A percentile compares a stretch with the other conserved stretches of the same genome.
phyloP scores from a whole-genome alignment of 768 basidiomycete genomes.

The Hydnum rufescens region DNA sequence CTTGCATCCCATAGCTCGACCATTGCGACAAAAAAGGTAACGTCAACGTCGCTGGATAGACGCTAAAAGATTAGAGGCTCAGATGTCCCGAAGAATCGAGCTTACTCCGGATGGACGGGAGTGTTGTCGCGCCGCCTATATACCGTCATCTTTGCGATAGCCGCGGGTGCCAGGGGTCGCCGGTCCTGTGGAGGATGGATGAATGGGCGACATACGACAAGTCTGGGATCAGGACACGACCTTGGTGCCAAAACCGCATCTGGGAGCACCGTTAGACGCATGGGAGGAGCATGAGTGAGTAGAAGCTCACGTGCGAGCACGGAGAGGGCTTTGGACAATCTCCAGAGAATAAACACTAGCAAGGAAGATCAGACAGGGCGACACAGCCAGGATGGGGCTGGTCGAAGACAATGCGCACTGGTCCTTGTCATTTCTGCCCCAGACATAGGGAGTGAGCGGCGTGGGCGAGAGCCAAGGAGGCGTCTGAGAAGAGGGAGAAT shows the following conservation, averaged over 20 bases:
- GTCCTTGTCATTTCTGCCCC: too few species aligned
- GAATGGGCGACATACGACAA: not conserved
- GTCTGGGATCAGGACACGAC: constrained; percentile 20
- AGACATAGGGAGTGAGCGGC: too few species aligned
- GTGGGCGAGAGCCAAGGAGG: too few species aligned
- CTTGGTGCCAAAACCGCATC: constrained; percentile 83
- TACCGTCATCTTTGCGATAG: constrained; percentile 68
- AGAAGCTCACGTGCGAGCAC: constrained; percentile 56
- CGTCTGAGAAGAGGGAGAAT: too few species aligned
- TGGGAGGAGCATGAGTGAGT: not conserved
- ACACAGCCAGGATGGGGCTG: too few species aligned
- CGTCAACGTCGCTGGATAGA: constrained; percentile 50
- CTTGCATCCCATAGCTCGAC: constrained; percentile 88
- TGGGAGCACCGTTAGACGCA: not conserved
- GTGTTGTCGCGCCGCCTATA: constrained; percentile 38
- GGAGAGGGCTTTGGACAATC: constrained; percentile 70
- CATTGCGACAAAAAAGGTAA: constrained; percentile 73
- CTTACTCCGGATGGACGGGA: constrained; percentile 58
- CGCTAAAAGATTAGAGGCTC: not conserved
- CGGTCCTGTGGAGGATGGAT: constrained; percentile 41
- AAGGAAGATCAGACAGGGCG: too few species aligned
- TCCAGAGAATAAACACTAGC: constrained; percentile 77
- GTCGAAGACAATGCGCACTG: too few species aligned
- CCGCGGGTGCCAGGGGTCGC: constrained; percentile 77
- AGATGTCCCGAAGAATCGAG: not conserved